Conservation (phyloP, 805 yeast genomes). For the Vanderwaltozyma verrucispora region DNA sequence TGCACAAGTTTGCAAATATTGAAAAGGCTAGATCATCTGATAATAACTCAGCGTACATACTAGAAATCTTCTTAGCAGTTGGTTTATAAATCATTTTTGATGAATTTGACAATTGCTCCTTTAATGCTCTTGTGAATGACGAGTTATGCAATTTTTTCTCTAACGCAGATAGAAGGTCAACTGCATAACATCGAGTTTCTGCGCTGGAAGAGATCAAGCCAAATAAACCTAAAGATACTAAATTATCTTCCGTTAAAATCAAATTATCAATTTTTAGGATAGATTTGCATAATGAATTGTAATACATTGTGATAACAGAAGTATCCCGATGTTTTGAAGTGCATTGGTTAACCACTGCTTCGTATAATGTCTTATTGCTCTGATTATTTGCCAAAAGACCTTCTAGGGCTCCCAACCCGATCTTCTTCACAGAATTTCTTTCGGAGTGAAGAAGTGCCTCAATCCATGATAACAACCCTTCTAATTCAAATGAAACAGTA, state of each 20-base stretch:
- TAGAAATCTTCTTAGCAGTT: conserved; percentile 70
- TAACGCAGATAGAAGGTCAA: conserved; percentile 53
- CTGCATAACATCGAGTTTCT: conserved; percentile 62
- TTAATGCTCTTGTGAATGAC: conserved; percentile 44
- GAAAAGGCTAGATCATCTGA: conserved; percentile 48
- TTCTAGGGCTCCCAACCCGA: conserved; percentile 63
- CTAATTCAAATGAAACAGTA: conserved; percentile 58
- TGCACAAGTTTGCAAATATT: conserved; percentile 65
- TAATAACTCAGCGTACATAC: conserved; percentile 51
- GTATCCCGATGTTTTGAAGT: conserved; percentile 43
- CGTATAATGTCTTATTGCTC: conserved; percentile 38
- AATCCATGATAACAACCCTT: conserved; percentile 70
- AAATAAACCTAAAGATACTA: conserved; percentile 65
- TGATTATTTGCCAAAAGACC: conserved; percentile 57
- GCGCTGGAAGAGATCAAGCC: conserved; percentile 66
- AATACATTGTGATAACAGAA: conserved; percentile 56
- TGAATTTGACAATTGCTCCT: conserved; percentile 61
- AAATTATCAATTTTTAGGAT: conserved; percentile 40
- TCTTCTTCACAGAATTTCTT: conserved; percentile 43
- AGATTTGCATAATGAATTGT: conserved; percentile 58
- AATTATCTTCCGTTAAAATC: conserved; percentile 49
- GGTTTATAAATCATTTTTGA: conserved; percentile 81
- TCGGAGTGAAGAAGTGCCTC: conserved; percentile 54
- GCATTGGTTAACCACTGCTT: conserved; percentile 62
- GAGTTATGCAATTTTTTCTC: conserved; percentile 52